Conservation (phyloP, 2,329 filamentous ascomycete species). For the Botrytis aclada region DNA sequence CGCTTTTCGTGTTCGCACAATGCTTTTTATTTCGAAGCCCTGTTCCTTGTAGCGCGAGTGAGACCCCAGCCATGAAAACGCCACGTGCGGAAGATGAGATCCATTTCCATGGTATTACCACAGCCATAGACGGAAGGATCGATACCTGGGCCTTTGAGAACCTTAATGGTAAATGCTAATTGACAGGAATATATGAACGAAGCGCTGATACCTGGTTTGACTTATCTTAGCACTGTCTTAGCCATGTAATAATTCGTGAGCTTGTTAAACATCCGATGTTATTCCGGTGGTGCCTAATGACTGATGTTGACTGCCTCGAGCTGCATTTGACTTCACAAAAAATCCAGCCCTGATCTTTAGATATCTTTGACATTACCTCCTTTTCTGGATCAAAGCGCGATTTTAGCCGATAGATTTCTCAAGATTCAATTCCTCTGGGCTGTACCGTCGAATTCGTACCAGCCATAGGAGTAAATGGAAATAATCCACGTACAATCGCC, state of each 20-base stretch:
- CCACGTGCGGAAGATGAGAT: constrained; percentile 1
- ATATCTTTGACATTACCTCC: background rate
- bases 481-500: background rate
- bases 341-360: background rate
- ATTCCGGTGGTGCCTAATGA: background rate
- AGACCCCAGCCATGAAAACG: constrained; percentile 8
- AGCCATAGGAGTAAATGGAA: background rate
- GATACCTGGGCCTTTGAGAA: background rate
- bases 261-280: background rate
- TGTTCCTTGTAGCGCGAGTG: constrained; percentile 3
- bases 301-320: background rate
- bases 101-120: background rate
- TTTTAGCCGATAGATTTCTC: background rate
- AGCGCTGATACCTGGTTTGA: background rate
- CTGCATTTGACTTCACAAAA: background rate
- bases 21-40: background rate
- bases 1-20: constrained; percentile 1
- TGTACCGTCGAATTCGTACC: background rate
- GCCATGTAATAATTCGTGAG: background rate
- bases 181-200: constrained; percentile 1
- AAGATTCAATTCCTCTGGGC: background rate
- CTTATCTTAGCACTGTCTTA: constrained; percentile 7
- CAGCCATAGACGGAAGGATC: constrained; percentile 1
- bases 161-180: background rate
- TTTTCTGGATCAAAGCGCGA: background rate